phyloP scores from a whole-genome alignment of 1,284 basidiomycete species.

The Boletellus dicymbophilus region DNA sequence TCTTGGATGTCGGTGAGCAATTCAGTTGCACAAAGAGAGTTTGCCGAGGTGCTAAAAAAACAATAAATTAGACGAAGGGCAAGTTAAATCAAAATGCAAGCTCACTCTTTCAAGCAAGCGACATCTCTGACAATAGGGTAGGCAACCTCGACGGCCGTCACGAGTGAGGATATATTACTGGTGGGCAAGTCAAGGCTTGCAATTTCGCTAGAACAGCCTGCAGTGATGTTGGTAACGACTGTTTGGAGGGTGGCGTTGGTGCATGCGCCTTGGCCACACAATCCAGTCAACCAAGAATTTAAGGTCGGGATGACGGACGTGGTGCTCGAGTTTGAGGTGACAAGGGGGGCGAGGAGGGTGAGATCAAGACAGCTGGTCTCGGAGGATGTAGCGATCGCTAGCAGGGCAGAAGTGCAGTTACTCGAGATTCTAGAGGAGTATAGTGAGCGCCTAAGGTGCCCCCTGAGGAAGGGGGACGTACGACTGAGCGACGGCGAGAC shows the following conservation, averaged over 20 bases:
- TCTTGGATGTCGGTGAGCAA: slow-evolving; percentile 48
- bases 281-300: slow-evolving; percentile 55
- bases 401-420: slow-evolving; percentile 37
- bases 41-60: slow-evolving; percentile 37
- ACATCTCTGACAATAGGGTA: slow-evolving; percentile 55
- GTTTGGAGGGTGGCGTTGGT: slow-evolving; percentile 51
- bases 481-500: slow-evolving; percentile 47
- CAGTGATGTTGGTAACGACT: slow-evolving; percentile 43
- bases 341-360: slow-evolving; percentile 44
- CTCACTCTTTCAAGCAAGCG: slow-evolving; percentile 59
- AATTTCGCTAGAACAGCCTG: slow-evolving; percentile 55
- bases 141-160: slow-evolving; percentile 35
- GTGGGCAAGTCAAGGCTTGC: slow-evolving; percentile 29
- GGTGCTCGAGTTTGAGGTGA: slow-evolving; percentile 35
- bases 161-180: neutral
- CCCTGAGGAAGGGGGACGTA: slow-evolving; percentile 27
- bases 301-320: slow-evolving; percentile 53
- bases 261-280: slow-evolving; percentile 59
- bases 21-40: slow-evolving; percentile 54
- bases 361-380: slow-evolving; percentile 57
- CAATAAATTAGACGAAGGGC: neutral
- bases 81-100: slow-evolving; percentile 7
- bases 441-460: slow-evolving; percentile 14
- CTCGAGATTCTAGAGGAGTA: slow-evolving; percentile 13
- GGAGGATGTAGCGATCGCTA: slow-evolving; percentile 42